Conservation (phyloP, 2,329 filamentous ascomycete genomes). For the Colletotrichum aenigma region DNA sequence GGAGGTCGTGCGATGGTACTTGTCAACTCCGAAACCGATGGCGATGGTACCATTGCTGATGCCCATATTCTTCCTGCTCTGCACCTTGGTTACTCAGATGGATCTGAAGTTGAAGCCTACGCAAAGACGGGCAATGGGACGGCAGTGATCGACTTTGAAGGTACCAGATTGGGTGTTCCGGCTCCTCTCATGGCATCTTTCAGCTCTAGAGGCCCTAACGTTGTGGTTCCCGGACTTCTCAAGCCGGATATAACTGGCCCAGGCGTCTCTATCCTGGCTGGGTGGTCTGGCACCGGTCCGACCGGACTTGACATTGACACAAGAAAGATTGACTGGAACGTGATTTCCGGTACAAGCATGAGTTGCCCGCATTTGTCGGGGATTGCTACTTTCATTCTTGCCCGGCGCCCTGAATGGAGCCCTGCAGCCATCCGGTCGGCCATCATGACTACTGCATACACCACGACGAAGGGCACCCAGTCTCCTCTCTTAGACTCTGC, state of each 20-base stretch:
- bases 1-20: conserved; percentile 8
- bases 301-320: neutral
- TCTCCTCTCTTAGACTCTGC: neutral
- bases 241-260: conserved; percentile 22
- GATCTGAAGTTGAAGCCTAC: neutral
- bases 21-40: neutral
- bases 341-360: conserved; percentile 21
- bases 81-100: neutral
- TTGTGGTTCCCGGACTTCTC: neutral
- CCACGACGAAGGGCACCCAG: neutral
- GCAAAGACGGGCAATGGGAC: neutral
- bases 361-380: conserved; percentile 21
- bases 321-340: conserved; percentile 2
- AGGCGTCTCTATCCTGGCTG: conserved; percentile 16
- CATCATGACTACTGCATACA: conserved; percentile 16
- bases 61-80: conserved; percentile 1
- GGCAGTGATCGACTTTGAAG: neutral
- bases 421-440: conserved; percentile 9
- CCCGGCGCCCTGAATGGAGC: conserved; percentile 14
- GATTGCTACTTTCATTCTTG: conserved; percentile 15
- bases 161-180: neutral
- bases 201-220: conserved; percentile 15
- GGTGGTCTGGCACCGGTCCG: neutral
- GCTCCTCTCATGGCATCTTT: conserved; percentile 19
- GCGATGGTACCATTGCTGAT: neutral